These are phyloP conservation scores for Colletotrichum lini DNA, from an alignment of 2,329 filamentous ascomycete species.

Conservation along the genomic window DNA sequence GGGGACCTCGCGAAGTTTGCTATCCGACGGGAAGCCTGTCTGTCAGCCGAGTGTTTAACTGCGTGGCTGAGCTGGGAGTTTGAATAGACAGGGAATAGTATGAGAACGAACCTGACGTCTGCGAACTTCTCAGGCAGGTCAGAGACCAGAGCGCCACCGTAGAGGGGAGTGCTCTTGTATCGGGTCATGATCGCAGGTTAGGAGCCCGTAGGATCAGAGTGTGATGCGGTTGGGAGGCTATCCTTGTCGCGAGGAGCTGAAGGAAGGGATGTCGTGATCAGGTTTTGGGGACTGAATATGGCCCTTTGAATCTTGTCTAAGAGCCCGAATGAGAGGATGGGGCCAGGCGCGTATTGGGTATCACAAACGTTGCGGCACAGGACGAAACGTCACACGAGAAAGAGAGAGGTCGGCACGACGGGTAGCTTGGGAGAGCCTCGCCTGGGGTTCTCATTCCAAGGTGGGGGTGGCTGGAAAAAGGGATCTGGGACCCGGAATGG, in stretches of 20 bases:
- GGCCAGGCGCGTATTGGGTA: slow-evolving; percentile 1
- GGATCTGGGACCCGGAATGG: not conserved
- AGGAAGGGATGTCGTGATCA: not conserved
- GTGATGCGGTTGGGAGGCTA: not conserved
- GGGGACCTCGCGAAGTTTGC: slow-evolving; percentile 81
- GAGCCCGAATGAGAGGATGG: not conserved
- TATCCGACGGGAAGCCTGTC: slow-evolving; percentile 50
- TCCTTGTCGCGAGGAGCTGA: not conserved
- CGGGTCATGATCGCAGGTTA: slow-evolving; percentile 59
- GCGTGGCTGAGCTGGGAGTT: not conserved
- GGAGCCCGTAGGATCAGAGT: not conserved
- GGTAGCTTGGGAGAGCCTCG: slow-evolving; percentile 9
- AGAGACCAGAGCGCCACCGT: slow-evolving; percentile 79
- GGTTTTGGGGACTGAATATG: not conserved
- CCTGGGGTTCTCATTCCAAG: slow-evolving; percentile 11
- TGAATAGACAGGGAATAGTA: not conserved
- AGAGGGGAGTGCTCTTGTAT: slow-evolving; percentile 74
- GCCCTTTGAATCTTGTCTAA: not conserved
- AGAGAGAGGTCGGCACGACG: not conserved
- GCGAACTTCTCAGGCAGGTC: slow-evolving; percentile 78
- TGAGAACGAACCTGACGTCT: slow-evolving; percentile 76
- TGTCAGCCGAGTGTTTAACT: slow-evolving; percentile 1
- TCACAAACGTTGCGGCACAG: not conserved
- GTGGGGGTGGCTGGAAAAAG: slow-evolving; percentile 27
- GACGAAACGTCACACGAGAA: not conserved